Base-by-base conservation (phyloP, 73 alveolate species). In the Diophrys appendiculata region DNA sequence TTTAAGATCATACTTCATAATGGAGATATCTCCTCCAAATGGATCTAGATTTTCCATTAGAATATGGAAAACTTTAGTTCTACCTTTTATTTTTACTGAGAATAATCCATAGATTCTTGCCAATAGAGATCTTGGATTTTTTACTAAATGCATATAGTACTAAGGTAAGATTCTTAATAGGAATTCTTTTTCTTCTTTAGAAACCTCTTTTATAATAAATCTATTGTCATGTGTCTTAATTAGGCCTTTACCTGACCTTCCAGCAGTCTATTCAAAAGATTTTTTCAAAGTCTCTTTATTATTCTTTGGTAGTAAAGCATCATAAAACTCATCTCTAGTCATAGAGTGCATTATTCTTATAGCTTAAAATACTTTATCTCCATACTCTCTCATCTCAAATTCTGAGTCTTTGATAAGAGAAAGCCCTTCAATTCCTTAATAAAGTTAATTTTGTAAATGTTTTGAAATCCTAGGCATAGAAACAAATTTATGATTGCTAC, bases 1-100 rank as follows among this genome's bases (percentile, higher is more conserved):
- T 32, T 80, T 80, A 29, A 80, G 82, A 60, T 80, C 89, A 31
- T 80, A 80, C 33, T 80, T 80, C 77, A 80, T 68, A 22, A 70
- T 43, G 5, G 60, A 43, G 5, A 43, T 43, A 18, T 43, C 60
- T 43, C 60, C 60, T 43, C 60, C 60, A 43, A 67, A 14, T 18
- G 23, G 53, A 31, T 67, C 75, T 14, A 67, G 2, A 24, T 67
- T 67, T 54, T 67, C 75, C 75, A 67, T 67, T 3, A 67, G 25
- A 24, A 67, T 28, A 29, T 67, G 75, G 75, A 23, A 67, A 1
- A 31, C 25, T 28, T 67, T 67, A 29, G 25, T 67, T 28, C 53
- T 67, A 3, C 75, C 75, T 67, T 67, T 67, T 3, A 67, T 67
- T 24, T 67, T 14, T 1, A 67, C 75, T 28, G 25, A 23, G 53